Conservation (phyloP, 345 rosid species). For the Firmiana major region DNA sequence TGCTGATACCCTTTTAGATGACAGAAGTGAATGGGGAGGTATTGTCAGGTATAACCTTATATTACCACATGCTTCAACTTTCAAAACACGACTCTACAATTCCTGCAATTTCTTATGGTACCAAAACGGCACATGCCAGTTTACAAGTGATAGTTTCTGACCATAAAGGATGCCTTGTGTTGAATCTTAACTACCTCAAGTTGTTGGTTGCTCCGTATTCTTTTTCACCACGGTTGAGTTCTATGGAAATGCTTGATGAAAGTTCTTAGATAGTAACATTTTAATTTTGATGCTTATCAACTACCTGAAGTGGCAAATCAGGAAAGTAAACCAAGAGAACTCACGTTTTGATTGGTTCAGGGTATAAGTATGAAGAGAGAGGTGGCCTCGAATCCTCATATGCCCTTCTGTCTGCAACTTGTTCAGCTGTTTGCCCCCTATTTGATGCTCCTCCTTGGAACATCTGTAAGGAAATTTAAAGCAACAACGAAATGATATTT, state of each 20-base stretch:
- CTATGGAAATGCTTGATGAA: background rate
- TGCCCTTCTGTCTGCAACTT: constrained; percentile 63
- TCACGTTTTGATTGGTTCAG: constrained; percentile 50
- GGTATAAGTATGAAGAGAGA: constrained; percentile 41
- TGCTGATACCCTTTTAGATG: background rate
- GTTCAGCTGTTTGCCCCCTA: constrained; percentile 39
- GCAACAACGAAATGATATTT: background rate
- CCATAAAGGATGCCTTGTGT: background rate
- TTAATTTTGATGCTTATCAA: background rate
- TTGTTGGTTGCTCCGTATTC: background rate
- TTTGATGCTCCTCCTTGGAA: constrained; percentile 52
- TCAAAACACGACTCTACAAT: background rate
- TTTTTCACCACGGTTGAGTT: background rate
- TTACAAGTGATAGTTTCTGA: background rate
- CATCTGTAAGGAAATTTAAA: constrained; percentile 36
- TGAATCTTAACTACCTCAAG: background rate
- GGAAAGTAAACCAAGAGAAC: constrained; percentile 12
- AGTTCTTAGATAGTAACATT: background rate
- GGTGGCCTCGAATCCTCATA: constrained; percentile 56
- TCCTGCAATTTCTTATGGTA: background rate
- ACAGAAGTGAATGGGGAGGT: background rate
- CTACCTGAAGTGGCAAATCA: background rate
- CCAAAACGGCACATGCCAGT: background rate
- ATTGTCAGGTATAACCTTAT: background rate
- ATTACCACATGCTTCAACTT: background rate